phyloP scores from a whole-genome alignment of 441 rosid genomes.

The Mallotus repandus region DNA sequence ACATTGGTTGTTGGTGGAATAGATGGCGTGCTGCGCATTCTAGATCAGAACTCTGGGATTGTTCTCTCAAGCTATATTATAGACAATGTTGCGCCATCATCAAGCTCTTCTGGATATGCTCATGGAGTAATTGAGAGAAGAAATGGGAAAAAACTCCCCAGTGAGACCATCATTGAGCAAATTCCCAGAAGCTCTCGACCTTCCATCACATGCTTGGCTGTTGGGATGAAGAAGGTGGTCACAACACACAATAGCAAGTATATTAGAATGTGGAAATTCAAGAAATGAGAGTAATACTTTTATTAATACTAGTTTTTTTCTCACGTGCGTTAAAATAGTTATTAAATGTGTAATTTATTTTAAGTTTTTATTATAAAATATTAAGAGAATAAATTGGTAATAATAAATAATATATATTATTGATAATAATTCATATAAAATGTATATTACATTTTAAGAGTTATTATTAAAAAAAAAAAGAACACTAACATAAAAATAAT shows the following conservation, averaged over 20 bases:
- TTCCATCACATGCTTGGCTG: conserved; percentile 67
- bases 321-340: too few relatives aligned
- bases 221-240: conserved; percentile 79
- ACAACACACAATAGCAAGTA: conserved; percentile 61
- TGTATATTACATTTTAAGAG: too few relatives aligned
- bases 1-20: conserved; percentile 73
- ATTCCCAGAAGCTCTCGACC: conserved; percentile 58
- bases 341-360: too few relatives aligned
- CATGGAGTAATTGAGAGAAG: conserved; percentile 35
- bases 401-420: too few relatives aligned
- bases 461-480: too few relatives aligned
- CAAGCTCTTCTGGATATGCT: conserved; percentile 24
- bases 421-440: too few relatives aligned
- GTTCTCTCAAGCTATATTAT: conserved; percentile 49
- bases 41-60: conserved; percentile 66
- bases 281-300: background rate
- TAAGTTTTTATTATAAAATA: too few relatives aligned
- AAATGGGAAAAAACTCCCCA: conserved; percentile 47
- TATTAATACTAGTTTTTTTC: background rate
- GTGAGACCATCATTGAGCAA: conserved; percentile 41
- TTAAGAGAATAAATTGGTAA: too few relatives aligned
- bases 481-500: too few relatives aligned
- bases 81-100: conserved; percentile 30
- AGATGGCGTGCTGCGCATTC: conserved; percentile 69
- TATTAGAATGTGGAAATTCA: conserved; percentile 71